A percentile compares a stretch with the other conserved stretches of the same genome.
Evolutionary conservation across 2,329 filamentous ascomycete genomes (phyloP).

Genomic region (Colletotrichum chrysophilum): DNA sequence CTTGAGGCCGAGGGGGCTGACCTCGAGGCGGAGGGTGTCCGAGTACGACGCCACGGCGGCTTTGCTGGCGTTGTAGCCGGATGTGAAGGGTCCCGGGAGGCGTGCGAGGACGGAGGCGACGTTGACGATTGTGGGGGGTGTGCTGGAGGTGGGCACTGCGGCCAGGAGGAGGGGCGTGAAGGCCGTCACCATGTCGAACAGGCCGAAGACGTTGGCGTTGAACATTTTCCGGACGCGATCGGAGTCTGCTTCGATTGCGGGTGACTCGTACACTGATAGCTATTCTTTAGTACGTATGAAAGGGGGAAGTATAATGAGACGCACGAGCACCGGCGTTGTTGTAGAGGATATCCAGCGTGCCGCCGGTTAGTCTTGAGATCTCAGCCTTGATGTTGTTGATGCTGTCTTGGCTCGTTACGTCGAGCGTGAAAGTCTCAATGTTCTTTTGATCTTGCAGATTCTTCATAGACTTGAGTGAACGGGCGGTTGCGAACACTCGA

Average conservation of each 20-base stretch:
- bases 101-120: constrained; percentile 41
- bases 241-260: constrained; percentile 27
- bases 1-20: constrained; percentile 41
- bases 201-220: constrained; percentile 42
- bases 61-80: constrained; percentile 48
- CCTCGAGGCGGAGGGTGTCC: constrained; percentile 37
- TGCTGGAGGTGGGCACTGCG: constrained; percentile 28
- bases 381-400: constrained; percentile 29
- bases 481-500: constrained; percentile 11
- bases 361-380: constrained; percentile 37
- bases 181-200: constrained; percentile 41
- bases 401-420: constrained; percentile 41
- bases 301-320: background rate
- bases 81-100: constrained; percentile 38
- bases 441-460: constrained; percentile 32
- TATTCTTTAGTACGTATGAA: background rate
- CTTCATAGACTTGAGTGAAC: constrained; percentile 22
- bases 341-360: constrained; percentile 46
- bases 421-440: constrained; percentile 43
- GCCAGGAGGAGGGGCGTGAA: constrained; percentile 42
- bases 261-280: constrained; percentile 17
- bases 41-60: constrained; percentile 45
- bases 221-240: constrained; percentile 31
- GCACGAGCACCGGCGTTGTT: constrained; percentile 45
- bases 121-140: constrained; percentile 35